Evolutionary conservation across 768 basidiomycete genomes (phyloP), one percentile per base, ranked within the genome.

Genomic region (Nidularia sp.): DNA sequence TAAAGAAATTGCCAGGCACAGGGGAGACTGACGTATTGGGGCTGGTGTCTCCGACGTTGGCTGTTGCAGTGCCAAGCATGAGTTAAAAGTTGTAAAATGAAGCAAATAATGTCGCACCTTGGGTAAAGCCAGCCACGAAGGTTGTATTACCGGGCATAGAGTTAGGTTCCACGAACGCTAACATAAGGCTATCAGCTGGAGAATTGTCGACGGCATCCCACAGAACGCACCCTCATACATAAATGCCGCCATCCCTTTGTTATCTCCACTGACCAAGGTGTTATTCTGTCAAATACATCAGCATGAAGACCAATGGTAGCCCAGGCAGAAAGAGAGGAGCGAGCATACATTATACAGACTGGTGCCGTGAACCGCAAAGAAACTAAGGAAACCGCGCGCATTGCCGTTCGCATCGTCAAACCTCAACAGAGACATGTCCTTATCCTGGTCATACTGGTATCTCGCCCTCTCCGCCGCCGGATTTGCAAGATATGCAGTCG

Each of bases 171-270:
- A 81, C 74, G 49, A 72, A 77, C 15, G 83, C 85, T 88, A 57
- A 45, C 35, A 57, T 33, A 53, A 47, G 47, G 35, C 41, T 43
- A 42, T 48, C 39, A 43, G 46, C 34, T 32, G 39, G 32, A 18
- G n/a, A 35, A 32, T 29, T 42, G 36, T 29, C 32, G 6, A 48
- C 13, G 45, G 41, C 48, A 22, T n/a, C 25, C 6, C 13, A 34
- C 49, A 51, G 47, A 1, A 51, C 76, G 47, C 53, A 86, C 85
- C 70, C 75, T 91, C 90, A 54, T 88, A 92, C 13, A 90, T 63
- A 64, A 80, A 85, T 6, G 88, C 88, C 2, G 89, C 88, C 87
- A 91, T 90, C 39, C 90, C 90, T 64, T 92, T 91, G 71, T 91
- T 91, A 66, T 91, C 90, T 2, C 77, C 68, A 64, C 87, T 90